Base-by-base conservation (phyloP, 352 stramenopile genomes). In the Pythium insidiosum region DNA sequence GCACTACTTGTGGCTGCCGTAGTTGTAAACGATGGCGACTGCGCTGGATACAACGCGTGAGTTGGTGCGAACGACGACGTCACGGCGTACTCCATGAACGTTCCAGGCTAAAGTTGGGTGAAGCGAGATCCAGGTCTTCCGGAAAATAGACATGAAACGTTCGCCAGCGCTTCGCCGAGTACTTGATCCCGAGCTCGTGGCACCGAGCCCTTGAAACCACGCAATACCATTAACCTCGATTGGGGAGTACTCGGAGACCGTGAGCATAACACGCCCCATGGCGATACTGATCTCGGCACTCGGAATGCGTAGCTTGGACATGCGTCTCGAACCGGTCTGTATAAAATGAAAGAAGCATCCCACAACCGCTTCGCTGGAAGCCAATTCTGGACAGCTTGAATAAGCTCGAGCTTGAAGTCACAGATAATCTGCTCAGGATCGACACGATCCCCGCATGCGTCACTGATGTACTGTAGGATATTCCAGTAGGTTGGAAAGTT, bases 341-440 rank as follows among this genome's bases (percentile, higher is more conserved):
- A 56, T 56, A 19, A 61, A 50, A 18, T 61, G 53, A 41, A 61
- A 61, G 4, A 56, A 46, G 33, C 45, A 61, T 2, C 39, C 46
- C 18, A 56, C 19, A 20, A 56, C 22, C 4, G 29, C 10, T 1
- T 16, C 1, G 37, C 16, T 1, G 41, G 46, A 16, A 38, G 56
- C 18, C 31, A 33, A 20, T 46, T 31, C 4, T n/a, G 0, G 1
- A 61, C 39, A n/a, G 46, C 53, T 4, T 31, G 28, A 13, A 61
- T 61, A 7, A 60, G 26, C 2, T 22, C 41, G 1, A 19, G n/a
- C 15, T 58, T 43, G 28, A 58, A 58, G 29, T 51, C 50, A 34
- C 50, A 58, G 2, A 58, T 26, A 6, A 52, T 23, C 31, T 48
- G 26, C 6, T 37, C 30, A 10, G 47, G 53, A 4, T 35, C 15